These are phyloP conservation scores for Isatis lusitanica DNA, from an alignment of 441 rosid species.

Conservation along the genomic window DNA sequence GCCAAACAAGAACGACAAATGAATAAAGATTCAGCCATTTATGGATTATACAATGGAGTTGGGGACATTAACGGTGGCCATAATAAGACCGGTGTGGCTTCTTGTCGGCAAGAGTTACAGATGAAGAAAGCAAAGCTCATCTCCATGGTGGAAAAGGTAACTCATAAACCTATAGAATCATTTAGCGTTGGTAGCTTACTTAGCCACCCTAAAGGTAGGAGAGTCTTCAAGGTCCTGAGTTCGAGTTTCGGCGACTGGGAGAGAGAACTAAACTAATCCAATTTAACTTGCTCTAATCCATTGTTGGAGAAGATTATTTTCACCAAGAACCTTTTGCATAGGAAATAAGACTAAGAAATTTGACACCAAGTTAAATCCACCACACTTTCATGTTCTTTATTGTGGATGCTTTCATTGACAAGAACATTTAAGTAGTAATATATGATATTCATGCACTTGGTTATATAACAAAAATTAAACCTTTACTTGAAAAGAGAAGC, in stretches of 20 bases:
- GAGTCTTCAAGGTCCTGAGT: neutral
- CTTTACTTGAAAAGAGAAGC: neutral
- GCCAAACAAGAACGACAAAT: slow-evolving; percentile 34
- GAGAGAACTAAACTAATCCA: neutral
- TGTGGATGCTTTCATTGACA: neutral
- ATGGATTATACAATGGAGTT: slow-evolving; percentile 32
- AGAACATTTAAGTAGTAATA: no score
- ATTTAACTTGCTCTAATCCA: neutral
- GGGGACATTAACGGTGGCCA: slow-evolving; percentile 47
- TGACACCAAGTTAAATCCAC: neutral
- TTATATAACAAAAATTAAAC: neutral
- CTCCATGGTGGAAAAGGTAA: slow-evolving; percentile 70
- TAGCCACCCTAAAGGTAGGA: neutral
- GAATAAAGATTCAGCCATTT: slow-evolving; percentile 31
- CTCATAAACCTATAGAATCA: neutral
- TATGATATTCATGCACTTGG: neutral
- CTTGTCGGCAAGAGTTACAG: slow-evolving; percentile 54
- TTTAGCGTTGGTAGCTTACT: neutral
- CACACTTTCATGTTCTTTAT: neutral
- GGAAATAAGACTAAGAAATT: neutral
- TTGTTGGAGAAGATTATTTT: neutral
- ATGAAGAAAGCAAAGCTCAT: slow-evolving; percentile 65
- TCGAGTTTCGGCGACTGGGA: neutral
- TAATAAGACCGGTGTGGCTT: slow-evolving; percentile 10
- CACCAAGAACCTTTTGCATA: neutral